Evolutionary conservation across 2,329 filamentous ascomycete genomes (phyloP).

Genomic region (Exserohilum turcica): DNA sequence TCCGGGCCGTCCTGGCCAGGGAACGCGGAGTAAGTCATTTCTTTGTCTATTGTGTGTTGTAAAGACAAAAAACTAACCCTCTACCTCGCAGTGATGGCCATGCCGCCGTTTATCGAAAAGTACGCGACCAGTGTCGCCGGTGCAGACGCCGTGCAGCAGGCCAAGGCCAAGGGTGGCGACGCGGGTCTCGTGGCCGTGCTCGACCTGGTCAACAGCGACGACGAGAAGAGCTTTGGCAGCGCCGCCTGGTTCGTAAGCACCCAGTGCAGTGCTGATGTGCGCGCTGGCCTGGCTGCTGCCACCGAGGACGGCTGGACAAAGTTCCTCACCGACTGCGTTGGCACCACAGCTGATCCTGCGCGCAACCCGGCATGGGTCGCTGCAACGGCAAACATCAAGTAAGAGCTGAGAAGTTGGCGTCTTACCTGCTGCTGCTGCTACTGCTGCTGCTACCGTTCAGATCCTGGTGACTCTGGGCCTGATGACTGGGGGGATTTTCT

Average conservation of each 20-base stretch:
- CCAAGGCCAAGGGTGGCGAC: conserved; percentile 43
- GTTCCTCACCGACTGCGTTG: conserved; percentile 62
- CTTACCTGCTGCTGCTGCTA: not conserved
- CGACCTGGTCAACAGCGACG: conserved; percentile 54
- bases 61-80: not conserved
- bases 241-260: conserved; percentile 66
- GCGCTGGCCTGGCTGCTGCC: conserved; percentile 53
- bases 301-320: conserved; percentile 56
- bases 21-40: conserved; percentile 54
- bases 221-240: conserved; percentile 60
- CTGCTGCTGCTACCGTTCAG: too few relatives aligned
- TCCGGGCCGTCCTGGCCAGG: conserved; percentile 67
- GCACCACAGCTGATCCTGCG: conserved; percentile 54
- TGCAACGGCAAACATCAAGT: conserved; percentile 42
- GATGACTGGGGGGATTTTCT: too few relatives aligned
- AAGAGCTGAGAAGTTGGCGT: conserved; percentile 14
- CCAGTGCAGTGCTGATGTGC: conserved; percentile 57
- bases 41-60: too few relatives aligned
- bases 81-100: conserved; percentile 60
- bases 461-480: too few relatives aligned
- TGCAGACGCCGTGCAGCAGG: conserved; percentile 40
- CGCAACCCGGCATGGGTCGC: conserved; percentile 57
- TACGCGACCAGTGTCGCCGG: conserved; percentile 59
- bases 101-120: conserved; percentile 57
- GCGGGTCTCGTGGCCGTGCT: conserved; percentile 51